Evolutionary conservation across 345 rosid species (phyloP), one percentile per base, ranked within the genome.

Genomic region (Murraya paniculata): DNA sequence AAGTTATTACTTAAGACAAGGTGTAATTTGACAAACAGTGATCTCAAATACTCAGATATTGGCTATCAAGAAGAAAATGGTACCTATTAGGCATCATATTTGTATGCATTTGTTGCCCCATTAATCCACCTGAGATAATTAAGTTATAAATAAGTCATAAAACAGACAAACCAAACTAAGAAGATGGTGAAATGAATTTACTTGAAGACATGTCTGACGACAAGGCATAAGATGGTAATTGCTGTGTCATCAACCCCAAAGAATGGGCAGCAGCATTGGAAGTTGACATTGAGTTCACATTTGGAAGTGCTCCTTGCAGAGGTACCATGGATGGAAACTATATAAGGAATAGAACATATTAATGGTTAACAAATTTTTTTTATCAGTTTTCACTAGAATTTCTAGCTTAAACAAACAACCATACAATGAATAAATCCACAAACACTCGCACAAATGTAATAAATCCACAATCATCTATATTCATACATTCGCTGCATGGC

Each of bases 311-410:
- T 78, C 83, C 90, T 45, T 73, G 88, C 78, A 73, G 53, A 74
- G 85, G 81, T 72, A 76, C 80, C 84, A 83, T 74, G 22, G 93
- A 81, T 80, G 87, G 88, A 77, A 85, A 85, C 93, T 94, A 72
- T 77, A 67, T 16, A 9, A 59, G 41, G 76, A 78, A 14, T 55
- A 53, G 75, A 19, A 13, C 8, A 9, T 14, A 14, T 24, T 53
- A 25, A 71, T 56, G 35, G 73, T 65, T 65, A 71, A 36, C 67
- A 36, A 25, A 25, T 68, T 68, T 73, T 36, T 79, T 24, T 33
- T 14, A 31, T 76, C 64, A 27, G 31, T 24, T 24, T 14, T 5
- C 9, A n/a, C 8, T 73, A 7, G 7, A 24, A 13, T 9, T 69
- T 27, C 18, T 24, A 69, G 16, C 19, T 50, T 69, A 69, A 27